phyloP scores from a whole-genome alignment of 208 protist genomes.

The Crithidia brevicula region DNA sequence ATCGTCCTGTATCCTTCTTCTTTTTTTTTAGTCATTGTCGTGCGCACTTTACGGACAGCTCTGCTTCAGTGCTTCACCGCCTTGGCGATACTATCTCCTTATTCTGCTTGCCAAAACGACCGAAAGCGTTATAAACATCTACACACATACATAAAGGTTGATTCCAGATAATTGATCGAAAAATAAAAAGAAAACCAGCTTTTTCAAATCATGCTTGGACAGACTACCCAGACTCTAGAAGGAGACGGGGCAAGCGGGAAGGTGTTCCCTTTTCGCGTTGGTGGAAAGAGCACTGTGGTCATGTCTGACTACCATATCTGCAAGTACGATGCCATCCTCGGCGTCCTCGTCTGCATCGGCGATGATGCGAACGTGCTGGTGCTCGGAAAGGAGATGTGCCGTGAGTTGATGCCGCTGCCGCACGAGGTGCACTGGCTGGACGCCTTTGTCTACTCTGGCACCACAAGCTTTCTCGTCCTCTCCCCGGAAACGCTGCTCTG shows the following conservation, averaged over 20 bases:
- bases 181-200: neutral
- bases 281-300: constrained; percentile 60
- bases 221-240: neutral
- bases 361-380: constrained; percentile 75
- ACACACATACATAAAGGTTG: no score
- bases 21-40: no score
- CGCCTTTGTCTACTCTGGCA: constrained; percentile 73
- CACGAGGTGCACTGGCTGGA: constrained; percentile 75
- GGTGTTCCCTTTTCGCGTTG: constrained; percentile 42
- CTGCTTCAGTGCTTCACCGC: no score
- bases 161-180: neutral
- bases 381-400: constrained; percentile 62
- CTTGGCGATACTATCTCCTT: no score
- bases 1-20: no score
- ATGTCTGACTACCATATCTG: constrained; percentile 86
- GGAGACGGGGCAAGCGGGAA: constrained; percentile 1
- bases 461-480: constrained; percentile 79
- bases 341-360: constrained; percentile 74
- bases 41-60: no score
- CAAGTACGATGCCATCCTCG: constrained; percentile 74
- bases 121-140: no score
- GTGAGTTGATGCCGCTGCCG: constrained; percentile 53
- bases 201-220: constrained; percentile 8
- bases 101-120: no score
- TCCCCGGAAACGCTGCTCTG: constrained; percentile 67